Evolutionary conservation across 1,284 basidiomycete genomes (phyloP).

Genomic region (Ceratobasidium theobromae): DNA sequence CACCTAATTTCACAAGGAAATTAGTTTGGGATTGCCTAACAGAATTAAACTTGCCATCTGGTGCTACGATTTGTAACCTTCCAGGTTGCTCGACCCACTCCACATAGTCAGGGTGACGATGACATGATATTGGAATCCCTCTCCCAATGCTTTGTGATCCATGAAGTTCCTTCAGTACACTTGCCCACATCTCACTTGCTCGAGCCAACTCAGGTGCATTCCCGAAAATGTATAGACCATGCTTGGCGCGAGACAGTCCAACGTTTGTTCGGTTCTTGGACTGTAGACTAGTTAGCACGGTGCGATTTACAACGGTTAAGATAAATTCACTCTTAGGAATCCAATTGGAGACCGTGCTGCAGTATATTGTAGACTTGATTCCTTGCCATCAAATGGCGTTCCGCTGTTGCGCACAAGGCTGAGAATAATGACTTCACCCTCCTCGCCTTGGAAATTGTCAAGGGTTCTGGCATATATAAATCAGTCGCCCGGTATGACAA

Average conservation of each 20-base stretch:
- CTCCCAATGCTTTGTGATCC: conserved; percentile 51
- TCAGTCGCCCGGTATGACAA: conserved; percentile 1
- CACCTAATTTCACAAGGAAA: conserved; percentile 48
- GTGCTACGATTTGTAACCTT: conserved; percentile 54
- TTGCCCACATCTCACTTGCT: conserved; percentile 60
- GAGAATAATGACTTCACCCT: conserved; percentile 59
- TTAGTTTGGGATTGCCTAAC: not conserved
- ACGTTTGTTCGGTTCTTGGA: conserved; percentile 50
- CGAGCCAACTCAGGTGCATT: conserved; percentile 56
- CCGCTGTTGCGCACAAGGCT: conserved; percentile 72
- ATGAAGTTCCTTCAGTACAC: conserved; percentile 59
- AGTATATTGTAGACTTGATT: not conserved
- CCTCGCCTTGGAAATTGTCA: conserved; percentile 64
- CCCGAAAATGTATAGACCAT: conserved; percentile 72
- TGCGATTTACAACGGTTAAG: not conserved
- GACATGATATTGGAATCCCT: conserved; percentile 60
- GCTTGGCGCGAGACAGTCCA: conserved; percentile 69
- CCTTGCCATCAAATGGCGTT: conserved; percentile 33
- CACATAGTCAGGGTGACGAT: conserved; percentile 54
- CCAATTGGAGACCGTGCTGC: conserved; percentile 56
- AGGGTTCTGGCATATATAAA: conserved; percentile 54
- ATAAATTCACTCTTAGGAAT: conserved; percentile 58
- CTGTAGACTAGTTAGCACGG: conserved; percentile 34
- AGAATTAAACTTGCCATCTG: conserved; percentile 51
- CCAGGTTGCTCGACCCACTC: conserved; percentile 54